phyloP scores from a whole-genome alignment of 2,329 filamentous ascomycete species.

The Akanthomyces uredinophilus region DNA sequence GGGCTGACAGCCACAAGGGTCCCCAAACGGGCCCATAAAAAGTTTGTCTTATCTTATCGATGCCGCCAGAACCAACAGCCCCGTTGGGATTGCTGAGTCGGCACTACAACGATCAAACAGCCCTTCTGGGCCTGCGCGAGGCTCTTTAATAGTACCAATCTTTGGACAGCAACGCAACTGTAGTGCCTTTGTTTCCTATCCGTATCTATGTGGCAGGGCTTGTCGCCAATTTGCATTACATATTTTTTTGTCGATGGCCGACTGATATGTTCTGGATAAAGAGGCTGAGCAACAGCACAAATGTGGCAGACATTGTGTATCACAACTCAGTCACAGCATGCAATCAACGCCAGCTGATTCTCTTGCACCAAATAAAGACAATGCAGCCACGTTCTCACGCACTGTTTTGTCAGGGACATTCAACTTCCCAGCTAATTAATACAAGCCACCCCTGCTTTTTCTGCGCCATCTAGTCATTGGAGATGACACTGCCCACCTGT shows the following conservation, averaged over 20 bases:
- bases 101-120: neutral
- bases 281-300: neutral
- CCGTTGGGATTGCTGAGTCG: neutral
- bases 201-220: no score
- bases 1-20: conserved; percentile 7
- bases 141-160: no score
- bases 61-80: conserved; percentile 2
- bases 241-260: neutral
- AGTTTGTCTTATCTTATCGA: conserved; percentile 1
- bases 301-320: neutral
- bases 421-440: conserved; percentile 30
- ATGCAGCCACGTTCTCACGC: neutral
- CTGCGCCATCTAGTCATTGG: neutral
- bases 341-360: neutral
- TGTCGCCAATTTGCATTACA: no score
- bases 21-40: conserved; percentile 1
- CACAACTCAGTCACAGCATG: neutral
- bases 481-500: conserved; percentile 34
- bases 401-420: conserved; percentile 19
- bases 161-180: no score
- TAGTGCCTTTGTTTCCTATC: no score
- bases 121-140: no score
- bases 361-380: neutral
- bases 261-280: neutral
- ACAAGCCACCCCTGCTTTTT: neutral